phyloP scores from a whole-genome alignment of 495 filamentous ascomycete genomes.

The Melanomma pulvis-pyrius region DNA sequence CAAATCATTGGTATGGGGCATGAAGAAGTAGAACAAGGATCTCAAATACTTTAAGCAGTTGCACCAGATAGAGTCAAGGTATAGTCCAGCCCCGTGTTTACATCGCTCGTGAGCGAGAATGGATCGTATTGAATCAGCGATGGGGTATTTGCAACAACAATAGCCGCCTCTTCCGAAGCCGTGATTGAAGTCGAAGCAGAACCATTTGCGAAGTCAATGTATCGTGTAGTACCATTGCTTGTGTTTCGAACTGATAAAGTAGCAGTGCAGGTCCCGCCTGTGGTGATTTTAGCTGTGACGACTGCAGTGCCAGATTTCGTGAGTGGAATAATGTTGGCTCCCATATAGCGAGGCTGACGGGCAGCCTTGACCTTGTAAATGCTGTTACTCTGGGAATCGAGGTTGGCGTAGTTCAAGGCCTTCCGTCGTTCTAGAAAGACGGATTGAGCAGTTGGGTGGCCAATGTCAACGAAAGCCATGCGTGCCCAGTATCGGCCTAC shows the following conservation, averaged over 20 bases:
- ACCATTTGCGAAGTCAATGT: constrained; percentile 23
- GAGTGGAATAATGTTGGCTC: constrained; percentile 51
- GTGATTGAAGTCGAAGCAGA: constrained; percentile 17
- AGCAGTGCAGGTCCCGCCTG: constrained; percentile 42
- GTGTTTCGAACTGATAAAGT: constrained; percentile 41
- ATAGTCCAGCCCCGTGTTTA: constrained; percentile 48
- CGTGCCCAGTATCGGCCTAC: constrained; percentile 53
- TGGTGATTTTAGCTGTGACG: constrained; percentile 42
- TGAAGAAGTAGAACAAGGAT: no score
- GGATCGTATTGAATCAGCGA: constrained; percentile 48
- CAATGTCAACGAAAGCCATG: constrained; percentile 53
- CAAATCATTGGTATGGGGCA: no score
- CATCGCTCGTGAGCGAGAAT: constrained; percentile 47
- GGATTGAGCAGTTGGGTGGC: constrained; percentile 46
- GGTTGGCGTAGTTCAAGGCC: constrained; percentile 48
- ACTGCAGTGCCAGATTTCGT: constrained; percentile 40
- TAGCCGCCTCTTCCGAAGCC: constrained; percentile 46
- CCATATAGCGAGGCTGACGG: constrained; percentile 50
- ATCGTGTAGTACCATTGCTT: background rate
- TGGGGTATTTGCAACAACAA: constrained; percentile 53
- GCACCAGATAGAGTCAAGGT: constrained; percentile 47
- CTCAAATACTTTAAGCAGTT: constrained; percentile 33
- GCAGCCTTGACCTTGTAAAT: constrained; percentile 50
- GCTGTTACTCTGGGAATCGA: constrained; percentile 44
- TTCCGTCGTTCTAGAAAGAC: constrained; percentile 41